Conservation (phyloP, 176 grass and related monocot species). For the Carex parvula region DNA sequence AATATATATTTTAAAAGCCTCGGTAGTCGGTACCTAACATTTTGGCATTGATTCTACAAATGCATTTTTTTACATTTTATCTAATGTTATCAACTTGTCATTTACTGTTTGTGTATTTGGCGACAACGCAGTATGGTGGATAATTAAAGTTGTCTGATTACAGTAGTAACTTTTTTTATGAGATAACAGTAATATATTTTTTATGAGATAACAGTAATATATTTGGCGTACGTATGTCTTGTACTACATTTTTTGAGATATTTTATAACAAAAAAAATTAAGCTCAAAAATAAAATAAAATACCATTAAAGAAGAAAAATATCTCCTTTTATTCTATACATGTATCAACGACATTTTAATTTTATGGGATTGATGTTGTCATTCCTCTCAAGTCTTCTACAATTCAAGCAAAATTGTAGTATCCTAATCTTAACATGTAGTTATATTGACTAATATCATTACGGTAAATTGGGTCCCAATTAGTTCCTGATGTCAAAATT, state of each 20-base stretch:
- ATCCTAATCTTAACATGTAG: too few species aligned
- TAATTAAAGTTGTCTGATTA: background rate
- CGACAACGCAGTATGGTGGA: slow-evolving; percentile 1
- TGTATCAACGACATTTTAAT: background rate
- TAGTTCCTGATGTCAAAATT: background rate
- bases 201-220: background rate
- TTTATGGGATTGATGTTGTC: background rate
- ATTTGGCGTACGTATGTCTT: background rate
- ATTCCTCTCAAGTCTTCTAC: too few species aligned
- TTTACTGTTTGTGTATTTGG: background rate
- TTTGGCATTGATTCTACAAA: background rate
- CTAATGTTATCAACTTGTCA: background rate
- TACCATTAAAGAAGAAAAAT: background rate
- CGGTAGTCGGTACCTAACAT: background rate
- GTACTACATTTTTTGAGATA: background rate
- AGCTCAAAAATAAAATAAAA: background rate
- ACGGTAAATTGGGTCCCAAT: background rate
- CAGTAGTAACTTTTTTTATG: background rate
- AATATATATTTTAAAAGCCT: background rate
- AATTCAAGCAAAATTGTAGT: too few species aligned
- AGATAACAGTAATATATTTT: background rate
- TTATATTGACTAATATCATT: too few species aligned
- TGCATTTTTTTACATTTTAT: background rate
- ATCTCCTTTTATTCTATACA: background rate
- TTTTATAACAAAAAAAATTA: background rate